phyloP scores from a whole-genome alignment of 805 yeast genomes.

The Saccharomycopsis synnaedendra region DNA sequence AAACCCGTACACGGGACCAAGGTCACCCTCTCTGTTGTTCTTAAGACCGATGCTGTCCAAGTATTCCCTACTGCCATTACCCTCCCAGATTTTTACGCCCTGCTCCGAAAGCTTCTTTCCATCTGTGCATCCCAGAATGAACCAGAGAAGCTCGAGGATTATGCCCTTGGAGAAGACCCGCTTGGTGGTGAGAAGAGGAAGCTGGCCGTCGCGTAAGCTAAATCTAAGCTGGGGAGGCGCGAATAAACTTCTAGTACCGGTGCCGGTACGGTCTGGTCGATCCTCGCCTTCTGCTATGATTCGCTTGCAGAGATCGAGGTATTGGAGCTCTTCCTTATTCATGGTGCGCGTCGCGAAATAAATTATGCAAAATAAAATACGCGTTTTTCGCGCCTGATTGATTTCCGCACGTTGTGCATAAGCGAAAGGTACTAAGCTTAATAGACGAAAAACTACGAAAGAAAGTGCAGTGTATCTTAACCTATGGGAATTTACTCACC shows the following conservation, averaged over 20 bases:
- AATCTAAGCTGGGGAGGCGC: constrained; percentile 96
- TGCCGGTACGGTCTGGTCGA: constrained; percentile 95
- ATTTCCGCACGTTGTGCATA: too few species aligned
- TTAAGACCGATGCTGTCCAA: constrained; percentile 73
- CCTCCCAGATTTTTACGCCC: constrained; percentile 98
- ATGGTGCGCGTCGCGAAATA: too few species aligned
- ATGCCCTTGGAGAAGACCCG: constrained; percentile 85
- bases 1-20: constrained; percentile 98
- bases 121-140: constrained; percentile 81
- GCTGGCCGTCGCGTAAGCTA: constrained; percentile 53
- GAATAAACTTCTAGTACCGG: constrained; percentile 84
- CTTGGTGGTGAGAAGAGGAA: constrained; percentile 90
- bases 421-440: too few species aligned
- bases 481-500: too few species aligned
- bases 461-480: too few species aligned
- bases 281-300: constrained; percentile 80
- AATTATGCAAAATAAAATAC: too few species aligned
- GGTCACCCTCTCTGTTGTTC: constrained; percentile 80
- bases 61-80: constrained; percentile 90
- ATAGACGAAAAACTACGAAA: too few species aligned
- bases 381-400: too few species aligned
- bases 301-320: constrained; percentile 66
- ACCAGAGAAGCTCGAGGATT: constrained; percentile 87
- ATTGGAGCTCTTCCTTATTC: constrained; percentile 68
- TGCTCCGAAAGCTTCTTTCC: constrained; percentile 65